Evolutionary conservation across 768 basidiomycete genomes (phyloP), one percentile per base, ranked within the genome.

Genomic region (Cyathus striatus): DNA sequence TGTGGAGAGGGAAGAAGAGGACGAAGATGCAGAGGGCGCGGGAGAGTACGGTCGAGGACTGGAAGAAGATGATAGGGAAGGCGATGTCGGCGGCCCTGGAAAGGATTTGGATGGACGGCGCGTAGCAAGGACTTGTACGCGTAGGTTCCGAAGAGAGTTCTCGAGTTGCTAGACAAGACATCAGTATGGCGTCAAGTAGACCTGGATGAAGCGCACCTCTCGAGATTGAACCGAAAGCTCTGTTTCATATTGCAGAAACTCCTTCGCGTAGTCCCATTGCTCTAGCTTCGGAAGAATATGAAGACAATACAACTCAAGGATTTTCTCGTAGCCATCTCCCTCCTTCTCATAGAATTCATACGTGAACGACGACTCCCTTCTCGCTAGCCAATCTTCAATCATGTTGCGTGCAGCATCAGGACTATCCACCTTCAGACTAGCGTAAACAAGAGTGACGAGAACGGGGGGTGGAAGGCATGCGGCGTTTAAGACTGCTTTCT

Each of bases 221-320:
- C 78, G 70, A 39, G 59, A 65, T 16, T 68, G 62, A 1, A 57
- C 49, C 14, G 72, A 51, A 21, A 91, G 66, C 53, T 90, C 86
- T 20, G 66, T 66, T 55, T 91, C 89, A 49, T 85, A 86, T 30
- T 75, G 68, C 45, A 92, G 55, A 55, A 90, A 90, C 49, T 88
- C 86, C 40, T 66, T 71, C 13, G 83, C 86, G 52, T 89, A 88
- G 16, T 82, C 80, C 89, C 89, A 91, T 53, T 88, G 81, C 38
- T 76, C 78, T 21, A 91, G 57, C 37, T 77, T 76, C 0, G 89
- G 85, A 25, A 92, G 61, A 25, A 91, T 63, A 45, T 83, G 79
- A 13, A 90, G 64, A 51, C 79, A 81, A 60, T 91, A 92, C 9
- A 88, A 59, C 49, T 90, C 87, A 36, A 91, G 55, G 6, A 89